phyloP scores from a whole-genome alignment of 73 alveolate genomes.

The Durusdinium trenchii region DNA sequence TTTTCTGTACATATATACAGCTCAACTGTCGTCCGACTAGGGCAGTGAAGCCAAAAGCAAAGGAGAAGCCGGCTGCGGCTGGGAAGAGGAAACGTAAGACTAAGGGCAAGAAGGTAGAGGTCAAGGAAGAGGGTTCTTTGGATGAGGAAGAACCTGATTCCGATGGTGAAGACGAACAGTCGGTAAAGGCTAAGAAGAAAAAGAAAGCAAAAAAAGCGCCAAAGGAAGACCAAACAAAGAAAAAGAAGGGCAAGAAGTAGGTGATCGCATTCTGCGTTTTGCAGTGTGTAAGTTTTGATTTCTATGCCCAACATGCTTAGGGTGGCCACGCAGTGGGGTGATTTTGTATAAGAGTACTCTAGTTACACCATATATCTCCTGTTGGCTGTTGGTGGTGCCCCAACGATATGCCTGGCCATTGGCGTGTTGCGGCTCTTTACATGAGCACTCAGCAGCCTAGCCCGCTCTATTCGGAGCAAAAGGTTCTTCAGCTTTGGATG shows the following conservation, averaged over 20 bases:
- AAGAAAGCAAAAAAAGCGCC: not conserved
- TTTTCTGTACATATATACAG: too few relatives aligned
- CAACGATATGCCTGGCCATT: too few relatives aligned
- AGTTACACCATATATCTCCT: too few relatives aligned
- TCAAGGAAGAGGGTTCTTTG: not conserved
- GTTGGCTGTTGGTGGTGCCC: too few relatives aligned
- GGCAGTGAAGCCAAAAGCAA: constrained; percentile 34
- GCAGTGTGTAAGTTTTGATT: not conserved
- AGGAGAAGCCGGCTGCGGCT: not conserved
- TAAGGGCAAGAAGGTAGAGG: not conserved
- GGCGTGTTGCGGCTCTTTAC: too few relatives aligned
- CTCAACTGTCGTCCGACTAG: not conserved
- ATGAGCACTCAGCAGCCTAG: too few relatives aligned
- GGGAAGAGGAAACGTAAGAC: not conserved
- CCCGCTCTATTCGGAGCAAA: too few relatives aligned
- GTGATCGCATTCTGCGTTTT: not conserved
- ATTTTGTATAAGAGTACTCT: too few relatives aligned
- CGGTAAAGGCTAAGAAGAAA: not conserved
- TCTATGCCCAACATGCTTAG: not conserved
- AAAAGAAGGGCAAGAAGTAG: not conserved
- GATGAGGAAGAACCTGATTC: not conserved
- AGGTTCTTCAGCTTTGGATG: too few relatives aligned
- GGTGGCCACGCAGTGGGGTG: constrained; percentile 15
- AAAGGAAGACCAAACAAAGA: not conserved
- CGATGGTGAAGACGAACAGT: not conserved